A percentile compares a stretch with the other conserved stretches of the same genome.
Conservation (phyloP, 75 land plant genomes). For the Sequoiadendron giganteum region DNA sequence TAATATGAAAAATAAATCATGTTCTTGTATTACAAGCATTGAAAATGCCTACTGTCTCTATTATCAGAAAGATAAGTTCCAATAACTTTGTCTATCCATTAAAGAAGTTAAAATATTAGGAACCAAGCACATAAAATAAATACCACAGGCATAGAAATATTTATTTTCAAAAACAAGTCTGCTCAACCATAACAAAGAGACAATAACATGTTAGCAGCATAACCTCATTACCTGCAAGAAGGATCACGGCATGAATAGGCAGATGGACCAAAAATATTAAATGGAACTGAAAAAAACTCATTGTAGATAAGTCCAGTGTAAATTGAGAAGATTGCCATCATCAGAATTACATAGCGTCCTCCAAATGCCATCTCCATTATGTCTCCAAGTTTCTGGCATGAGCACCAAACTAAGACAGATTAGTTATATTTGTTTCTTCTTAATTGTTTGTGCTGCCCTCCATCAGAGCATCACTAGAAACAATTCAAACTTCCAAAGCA, state of each 20-base stretch:
- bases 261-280: conserved; percentile 72
- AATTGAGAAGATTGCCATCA: conserved; percentile 96
- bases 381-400: conserved; percentile 90
- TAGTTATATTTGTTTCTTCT: not conserved
- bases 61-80: not conserved
- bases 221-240: conserved; percentile 58
- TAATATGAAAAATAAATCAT: not conserved
- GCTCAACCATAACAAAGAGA: not conserved
- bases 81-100: not conserved
- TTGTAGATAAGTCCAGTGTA: conserved; percentile 97
- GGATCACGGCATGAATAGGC: conserved; percentile 89
- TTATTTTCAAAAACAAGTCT: not conserved
- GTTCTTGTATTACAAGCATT: not conserved
- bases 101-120: not conserved
- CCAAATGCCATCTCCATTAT: conserved; percentile 92
- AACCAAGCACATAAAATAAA: not conserved
- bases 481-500: not conserved
- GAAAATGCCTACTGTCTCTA: not conserved
- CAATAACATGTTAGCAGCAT: conserved; percentile 3
- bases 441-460: not conserved
- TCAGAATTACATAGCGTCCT: conserved; percentile 90
- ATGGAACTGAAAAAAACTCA: conserved; percentile 96
- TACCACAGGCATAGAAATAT: not conserved
- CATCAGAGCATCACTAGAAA: not conserved
- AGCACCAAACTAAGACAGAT: not conserved